Evolutionary conservation across 75 land plant genomes (phyloP), one percentile per base, ranked within the genome.

Genomic region (Picea glauca): DNA sequence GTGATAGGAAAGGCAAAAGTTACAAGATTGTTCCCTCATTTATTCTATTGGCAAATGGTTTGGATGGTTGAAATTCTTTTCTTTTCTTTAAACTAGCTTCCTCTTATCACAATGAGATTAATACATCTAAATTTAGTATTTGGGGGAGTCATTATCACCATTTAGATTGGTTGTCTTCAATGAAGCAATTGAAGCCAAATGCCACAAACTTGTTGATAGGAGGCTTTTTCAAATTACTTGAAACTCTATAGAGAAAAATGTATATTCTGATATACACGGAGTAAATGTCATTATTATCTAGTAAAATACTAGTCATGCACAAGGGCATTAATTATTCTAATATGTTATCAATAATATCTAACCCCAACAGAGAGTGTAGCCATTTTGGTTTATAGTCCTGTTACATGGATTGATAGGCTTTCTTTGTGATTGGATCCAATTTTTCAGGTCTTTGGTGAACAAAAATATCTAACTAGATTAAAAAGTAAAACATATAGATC

Each of bases 121-220:
- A 35, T 35, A 3, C 38, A 26, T 35, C 3, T 3, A 35, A 3
- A 35, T 35, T 35, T 35, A 35, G 38, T 35, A 35, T 35, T 35
- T 0, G 1, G 38, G 38, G 38, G 3, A 0, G 38, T 35, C 38
- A 35, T 35, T 35, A 35, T 3, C 38, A 35, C 38, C 38, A 35
- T 35, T 35, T 3, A 35, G 0, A 0, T 35, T 3, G 3, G 38
- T 35, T 35, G 38, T 35, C 38, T 35, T 35, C 3, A 3, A 35
- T 3, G 3, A 35, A 35, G 38, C 38, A 56, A 98, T 98, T 20
- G 95, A 94, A 13, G 75, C 87, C 14, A 94, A 94, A 79, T 97
- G 99, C 56, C 94, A 90, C 74, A 85, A 86, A 74, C 95, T 96
- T 58, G 99, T 94, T 74, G 97, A 96, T 83, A 91, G 89, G 30